phyloP scores from a whole-genome alignment of 1,284 basidiomycete genomes.

The Ganoderma multipileum region DNA sequence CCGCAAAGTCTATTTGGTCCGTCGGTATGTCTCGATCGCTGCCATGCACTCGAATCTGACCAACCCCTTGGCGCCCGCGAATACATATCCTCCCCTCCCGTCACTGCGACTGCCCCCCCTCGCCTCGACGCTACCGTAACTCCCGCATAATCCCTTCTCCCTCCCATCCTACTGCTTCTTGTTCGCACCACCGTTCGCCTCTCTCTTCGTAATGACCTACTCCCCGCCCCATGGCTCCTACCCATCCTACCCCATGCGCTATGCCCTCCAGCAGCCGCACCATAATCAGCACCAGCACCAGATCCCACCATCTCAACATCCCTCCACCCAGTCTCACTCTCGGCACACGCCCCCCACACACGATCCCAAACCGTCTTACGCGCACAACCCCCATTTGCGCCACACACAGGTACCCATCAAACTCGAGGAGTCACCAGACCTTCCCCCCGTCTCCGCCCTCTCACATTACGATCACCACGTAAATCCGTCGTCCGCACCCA shows the following conservation, averaged over 20 bases:
- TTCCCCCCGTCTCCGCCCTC: constrained; percentile 31
- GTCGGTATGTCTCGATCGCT: constrained; percentile 26
- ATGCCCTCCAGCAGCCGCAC: constrained; percentile 33
- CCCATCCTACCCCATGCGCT: constrained; percentile 34
- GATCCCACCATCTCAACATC: constrained; percentile 15
- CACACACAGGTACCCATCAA: constrained; percentile 35
- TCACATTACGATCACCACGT: constrained; percentile 30
- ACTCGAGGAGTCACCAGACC: constrained; percentile 37
- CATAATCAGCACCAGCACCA: constrained; percentile 14
- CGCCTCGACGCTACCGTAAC: constrained; percentile 18
- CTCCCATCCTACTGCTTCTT: constrained; percentile 12
- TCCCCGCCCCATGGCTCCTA: constrained; percentile 31
- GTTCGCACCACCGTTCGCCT: not conserved
- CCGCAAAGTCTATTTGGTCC: constrained; percentile 9
- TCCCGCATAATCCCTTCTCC: constrained; percentile 29
- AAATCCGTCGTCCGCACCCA: constrained; percentile 23
- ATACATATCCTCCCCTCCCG: constrained; percentile 18
- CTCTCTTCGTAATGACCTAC: constrained; percentile 31
- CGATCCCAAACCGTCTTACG: constrained; percentile 33
- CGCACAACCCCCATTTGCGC: constrained; percentile 28
- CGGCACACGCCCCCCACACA: constrained; percentile 19
- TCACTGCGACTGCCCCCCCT: constrained; percentile 15
- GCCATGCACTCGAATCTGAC: constrained; percentile 24
- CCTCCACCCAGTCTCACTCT: constrained; percentile 21
- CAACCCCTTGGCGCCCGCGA: constrained; percentile 16